Percentiles rank a stretch among this genome's conserved stretches.
Conservation (phyloP, 1,284 basidiomycete species). For the Anthracocystis walkeri region DNA sequence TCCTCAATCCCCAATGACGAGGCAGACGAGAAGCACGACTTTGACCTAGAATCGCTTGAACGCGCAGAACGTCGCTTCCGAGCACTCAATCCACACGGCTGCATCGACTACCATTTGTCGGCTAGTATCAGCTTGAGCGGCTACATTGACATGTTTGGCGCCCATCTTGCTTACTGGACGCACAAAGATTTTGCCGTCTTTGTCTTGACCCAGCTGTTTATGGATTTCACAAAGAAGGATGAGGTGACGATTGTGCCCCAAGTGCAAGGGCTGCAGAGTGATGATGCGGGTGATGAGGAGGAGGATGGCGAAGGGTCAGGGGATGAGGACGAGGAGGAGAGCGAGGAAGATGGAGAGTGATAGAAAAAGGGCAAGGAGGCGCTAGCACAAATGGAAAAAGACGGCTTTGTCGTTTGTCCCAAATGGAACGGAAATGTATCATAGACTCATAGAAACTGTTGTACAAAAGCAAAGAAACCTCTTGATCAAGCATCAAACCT, state of each 20-base stretch:
- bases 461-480: constrained; percentile 11
- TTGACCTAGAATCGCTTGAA: constrained; percentile 42
- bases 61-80: constrained; percentile 54
- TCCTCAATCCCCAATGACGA: constrained; percentile 12
- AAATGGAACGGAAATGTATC: not conserved
- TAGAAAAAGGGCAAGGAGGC: not conserved
- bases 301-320: constrained; percentile 52
- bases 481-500: not conserved
- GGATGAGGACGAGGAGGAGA: constrained; percentile 15
- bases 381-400: not conserved
- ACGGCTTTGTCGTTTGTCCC: not conserved
- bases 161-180: constrained; percentile 65
- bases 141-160: constrained; percentile 60
- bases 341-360: constrained; percentile 5
- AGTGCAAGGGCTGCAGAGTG: constrained; percentile 19
- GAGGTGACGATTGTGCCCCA: constrained; percentile 39
- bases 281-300: constrained; percentile 45
- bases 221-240: constrained; percentile 37
- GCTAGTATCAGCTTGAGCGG: constrained; percentile 44
- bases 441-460: constrained; percentile 3
- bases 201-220: constrained; percentile 60
- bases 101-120: constrained; percentile 60
- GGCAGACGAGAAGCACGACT: constrained; percentile 16
- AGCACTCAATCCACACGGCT: constrained; percentile 65
- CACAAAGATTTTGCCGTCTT: constrained; percentile 60